Conservation (phyloP, 768 basidiomycete genomes). For the Hirschioporus abietinus region DNA sequence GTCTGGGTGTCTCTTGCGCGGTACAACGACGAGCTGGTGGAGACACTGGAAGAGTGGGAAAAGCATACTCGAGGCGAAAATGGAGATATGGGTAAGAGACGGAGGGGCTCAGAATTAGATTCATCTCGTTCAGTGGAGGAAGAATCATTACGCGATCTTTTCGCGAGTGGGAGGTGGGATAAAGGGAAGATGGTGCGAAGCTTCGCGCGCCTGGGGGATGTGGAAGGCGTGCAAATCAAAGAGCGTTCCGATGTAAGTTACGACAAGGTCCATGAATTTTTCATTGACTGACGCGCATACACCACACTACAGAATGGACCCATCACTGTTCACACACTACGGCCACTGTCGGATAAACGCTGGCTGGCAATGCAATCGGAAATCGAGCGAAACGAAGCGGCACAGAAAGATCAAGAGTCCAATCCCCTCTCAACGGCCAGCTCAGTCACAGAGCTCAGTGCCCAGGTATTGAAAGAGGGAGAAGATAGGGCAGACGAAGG, state of each 20-base stretch:
- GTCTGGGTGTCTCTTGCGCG: constrained; percentile 76
- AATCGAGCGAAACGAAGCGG: constrained; percentile 20
- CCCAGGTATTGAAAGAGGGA: constrained; percentile 8
- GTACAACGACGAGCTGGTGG: constrained; percentile 69
- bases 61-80: constrained; percentile 38
- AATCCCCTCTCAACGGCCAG: constrained; percentile 2
- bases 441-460: neutral
- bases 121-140: constrained; percentile 23
- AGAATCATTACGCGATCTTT: constrained; percentile 37
- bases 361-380: constrained; percentile 37
- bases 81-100: constrained; percentile 31
- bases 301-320: too few relatives aligned
- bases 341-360: constrained; percentile 37
- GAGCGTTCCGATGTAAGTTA: constrained; percentile 9
- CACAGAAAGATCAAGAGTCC: constrained; percentile 6
- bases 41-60: constrained; percentile 60
- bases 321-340: constrained; percentile 31
- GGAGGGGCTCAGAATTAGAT: constrained; percentile 25
- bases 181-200: constrained; percentile 69
- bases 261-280: constrained; percentile 8
- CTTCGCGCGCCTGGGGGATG: constrained; percentile 58
- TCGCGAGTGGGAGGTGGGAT: constrained; percentile 60
- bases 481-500: constrained; percentile 25
- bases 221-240: constrained; percentile 10
- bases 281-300: constrained; percentile 2